A percentile compares a stretch with the other conserved stretches of the same genome.
Conservation (phyloP, 1,284 basidiomycete genomes). For the Tilletia horrida region DNA sequence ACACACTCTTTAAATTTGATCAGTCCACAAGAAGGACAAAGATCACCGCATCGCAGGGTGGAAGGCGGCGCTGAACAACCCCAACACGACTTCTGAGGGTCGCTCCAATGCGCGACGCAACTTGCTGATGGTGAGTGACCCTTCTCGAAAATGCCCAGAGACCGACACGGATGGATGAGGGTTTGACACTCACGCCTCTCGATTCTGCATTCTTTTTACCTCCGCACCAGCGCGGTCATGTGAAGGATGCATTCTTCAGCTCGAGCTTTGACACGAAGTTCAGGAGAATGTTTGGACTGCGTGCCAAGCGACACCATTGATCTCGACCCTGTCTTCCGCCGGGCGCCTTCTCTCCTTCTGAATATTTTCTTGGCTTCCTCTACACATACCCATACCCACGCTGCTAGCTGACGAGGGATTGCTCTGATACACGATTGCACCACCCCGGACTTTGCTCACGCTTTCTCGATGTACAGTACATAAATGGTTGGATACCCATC, state of each 20-base stretch:
- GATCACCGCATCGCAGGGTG: conserved; percentile 8
- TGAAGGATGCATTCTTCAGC: conserved; percentile 13
- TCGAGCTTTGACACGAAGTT: conserved; percentile 4
- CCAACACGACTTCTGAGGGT: conserved; percentile 9
- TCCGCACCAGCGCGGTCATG: conserved; percentile 3
- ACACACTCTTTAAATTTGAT: neutral
- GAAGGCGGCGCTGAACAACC: conserved; percentile 16
- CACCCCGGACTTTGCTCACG: too few relatives aligned
- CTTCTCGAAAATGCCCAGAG: too few relatives aligned
- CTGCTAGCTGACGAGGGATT: too few relatives aligned
- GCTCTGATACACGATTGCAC: too few relatives aligned
- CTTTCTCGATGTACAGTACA: too few relatives aligned
- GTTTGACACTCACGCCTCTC: neutral
- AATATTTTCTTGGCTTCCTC: too few relatives aligned
- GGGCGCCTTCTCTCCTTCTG: too few relatives aligned
- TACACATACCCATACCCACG: too few relatives aligned
- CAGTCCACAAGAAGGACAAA: conserved; percentile 17
- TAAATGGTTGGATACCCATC: too few relatives aligned
- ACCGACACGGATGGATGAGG: too few relatives aligned
- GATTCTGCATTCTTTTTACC: neutral
- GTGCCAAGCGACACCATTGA: conserved; percentile 12
- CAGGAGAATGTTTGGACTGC: neutral
- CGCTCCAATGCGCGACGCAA: neutral
- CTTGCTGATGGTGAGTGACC: conserved; percentile 1
- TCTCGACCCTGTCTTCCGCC: neutral